These are phyloP conservation scores for Grosmannia serpens DNA, from an alignment of 2,329 filamentous ascomycete genomes.

Conservation along the genomic window DNA sequence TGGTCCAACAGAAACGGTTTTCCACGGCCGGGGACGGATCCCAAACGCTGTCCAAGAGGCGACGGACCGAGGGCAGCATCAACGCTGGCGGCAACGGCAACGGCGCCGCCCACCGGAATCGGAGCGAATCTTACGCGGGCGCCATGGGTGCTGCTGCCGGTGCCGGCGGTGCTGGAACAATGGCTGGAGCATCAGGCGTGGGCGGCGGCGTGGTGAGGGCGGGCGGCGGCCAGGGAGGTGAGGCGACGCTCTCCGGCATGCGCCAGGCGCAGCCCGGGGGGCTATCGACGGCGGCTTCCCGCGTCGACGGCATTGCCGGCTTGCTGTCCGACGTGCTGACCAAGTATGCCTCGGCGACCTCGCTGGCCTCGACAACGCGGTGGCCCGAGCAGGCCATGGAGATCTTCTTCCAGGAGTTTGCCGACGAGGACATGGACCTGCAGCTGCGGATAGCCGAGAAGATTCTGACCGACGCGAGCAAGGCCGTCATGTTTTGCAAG, in stretches of 20 bases:
- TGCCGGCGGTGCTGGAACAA: neutral
- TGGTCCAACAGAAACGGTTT: conserved; percentile 28
- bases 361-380: conserved; percentile 23
- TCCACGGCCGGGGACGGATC: conserved; percentile 11
- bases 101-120: neutral
- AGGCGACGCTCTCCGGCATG: neutral
- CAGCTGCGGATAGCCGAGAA: conserved; percentile 50
- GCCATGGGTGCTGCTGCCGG: neutral
- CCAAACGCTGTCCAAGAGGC: conserved; percentile 20
- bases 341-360: conserved; percentile 19
- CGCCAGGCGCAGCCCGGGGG: conserved; percentile 2
- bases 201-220: neutral
- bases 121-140: conserved; percentile 3
- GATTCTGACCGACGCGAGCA: conserved; percentile 45
- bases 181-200: neutral
- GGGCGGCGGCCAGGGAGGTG: neutral
- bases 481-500: conserved; percentile 51
- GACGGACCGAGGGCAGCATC: conserved; percentile 19
- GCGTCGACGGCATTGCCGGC: conserved; percentile 16
- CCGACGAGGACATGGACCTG: conserved; percentile 43
- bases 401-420: conserved; percentile 47
- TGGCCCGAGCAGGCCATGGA: conserved; percentile 50
- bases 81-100: conserved; percentile 6
- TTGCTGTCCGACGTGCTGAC: conserved; percentile 29
- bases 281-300: conserved; percentile 12